A percentile compares a stretch with the other conserved stretches of the same genome.
These are phyloP conservation scores for Colletotrichum magnum DNA, from an alignment of 2,329 filamentous ascomycete genomes.

Conservation along the genomic window DNA sequence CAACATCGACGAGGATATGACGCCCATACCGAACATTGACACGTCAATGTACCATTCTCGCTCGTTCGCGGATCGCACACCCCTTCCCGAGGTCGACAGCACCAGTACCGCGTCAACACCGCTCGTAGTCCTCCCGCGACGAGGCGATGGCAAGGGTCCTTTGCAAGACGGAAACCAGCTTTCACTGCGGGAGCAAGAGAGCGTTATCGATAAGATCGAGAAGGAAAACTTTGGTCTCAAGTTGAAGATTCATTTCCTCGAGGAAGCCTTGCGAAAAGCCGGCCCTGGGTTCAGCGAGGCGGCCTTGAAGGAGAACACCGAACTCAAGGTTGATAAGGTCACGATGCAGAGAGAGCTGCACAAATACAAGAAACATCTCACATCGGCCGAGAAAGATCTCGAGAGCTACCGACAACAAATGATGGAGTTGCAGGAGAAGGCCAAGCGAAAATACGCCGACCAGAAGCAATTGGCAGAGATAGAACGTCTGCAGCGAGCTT, in stretches of 20 bases:
- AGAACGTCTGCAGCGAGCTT: constrained; percentile 67
- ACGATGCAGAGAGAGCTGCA: constrained; percentile 91
- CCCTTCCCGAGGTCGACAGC: constrained; percentile 78
- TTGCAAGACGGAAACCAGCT: constrained; percentile 90
- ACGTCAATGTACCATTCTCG: constrained; percentile 79
- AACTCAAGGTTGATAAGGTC: constrained; percentile 92
- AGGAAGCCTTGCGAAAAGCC: constrained; percentile 88
- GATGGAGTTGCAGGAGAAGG: constrained; percentile 84
- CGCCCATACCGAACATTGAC: constrained; percentile 80
- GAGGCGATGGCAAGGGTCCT: constrained; percentile 74
- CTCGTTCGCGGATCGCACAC: constrained; percentile 76
- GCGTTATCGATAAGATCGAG: constrained; percentile 94
- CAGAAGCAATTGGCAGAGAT: constrained; percentile 76
- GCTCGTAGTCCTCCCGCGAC: constrained; percentile 76
- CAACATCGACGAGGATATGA: constrained; percentile 79
- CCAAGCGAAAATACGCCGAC: constrained; percentile 81
- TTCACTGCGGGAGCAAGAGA: constrained; percentile 94
- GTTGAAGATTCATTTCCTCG: constrained; percentile 95
- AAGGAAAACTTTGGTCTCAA: constrained; percentile 99
- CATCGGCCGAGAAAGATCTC: constrained; percentile 86
- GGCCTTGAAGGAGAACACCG: constrained; percentile 93
- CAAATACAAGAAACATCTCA: constrained; percentile 87
- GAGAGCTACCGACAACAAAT: constrained; percentile 88
- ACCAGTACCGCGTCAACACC: constrained; percentile 90
- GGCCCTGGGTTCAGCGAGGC: constrained; percentile 92